These are phyloP conservation scores for Tephrocybe sp. DNA, from an alignment of 768 basidiomycete species.

Conservation along the genomic window DNA sequence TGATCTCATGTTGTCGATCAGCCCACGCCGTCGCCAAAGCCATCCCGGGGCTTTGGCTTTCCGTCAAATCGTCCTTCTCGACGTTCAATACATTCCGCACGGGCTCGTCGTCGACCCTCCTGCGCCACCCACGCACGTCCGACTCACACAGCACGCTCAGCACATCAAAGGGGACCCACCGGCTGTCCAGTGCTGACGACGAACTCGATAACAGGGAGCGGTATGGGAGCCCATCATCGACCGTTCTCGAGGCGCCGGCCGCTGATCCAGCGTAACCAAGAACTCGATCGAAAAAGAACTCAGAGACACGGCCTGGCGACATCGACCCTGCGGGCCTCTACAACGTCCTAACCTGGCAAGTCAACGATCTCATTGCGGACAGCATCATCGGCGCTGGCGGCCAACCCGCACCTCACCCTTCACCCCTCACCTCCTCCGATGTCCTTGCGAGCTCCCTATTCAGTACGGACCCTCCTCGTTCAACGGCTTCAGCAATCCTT, in stretches of 20 bases:
- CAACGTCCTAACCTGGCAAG: not conserved
- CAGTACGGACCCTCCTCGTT: constrained; percentile 35
- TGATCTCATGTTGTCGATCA: too few species aligned
- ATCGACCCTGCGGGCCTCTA: not conserved
- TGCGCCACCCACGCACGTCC: constrained; percentile 32
- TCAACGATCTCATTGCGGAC: constrained; percentile 33
- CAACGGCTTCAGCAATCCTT: constrained; percentile 40
- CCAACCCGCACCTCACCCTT: constrained; percentile 5
- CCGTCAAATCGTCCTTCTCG: constrained; percentile 38
- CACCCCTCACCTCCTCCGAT: too few species aligned
- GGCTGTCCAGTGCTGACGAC: constrained; percentile 30
- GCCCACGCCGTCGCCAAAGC: constrained; percentile 47
- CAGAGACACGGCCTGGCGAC: constrained; percentile 26
- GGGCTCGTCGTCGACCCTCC: constrained; percentile 30
- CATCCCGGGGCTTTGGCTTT: constrained; percentile 36
- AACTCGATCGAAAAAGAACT: constrained; percentile 34
- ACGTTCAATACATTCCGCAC: constrained; percentile 25
- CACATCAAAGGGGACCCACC: constrained; percentile 29
- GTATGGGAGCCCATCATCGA: constrained; percentile 27
- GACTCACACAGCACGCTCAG: constrained; percentile 35
- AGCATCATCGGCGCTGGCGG: constrained; percentile 67
- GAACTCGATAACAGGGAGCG: constrained; percentile 21
- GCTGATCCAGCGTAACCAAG: too few species aligned
- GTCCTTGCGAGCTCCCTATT: constrained; percentile 32
- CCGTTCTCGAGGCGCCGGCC: too few species aligned